Percentiles rank a stretch among this genome's conserved stretches.
These are phyloP conservation scores for Puccinellia tenuiflora DNA, from an alignment of 176 grass and related monocot genomes.

Conservation along the genomic window DNA sequence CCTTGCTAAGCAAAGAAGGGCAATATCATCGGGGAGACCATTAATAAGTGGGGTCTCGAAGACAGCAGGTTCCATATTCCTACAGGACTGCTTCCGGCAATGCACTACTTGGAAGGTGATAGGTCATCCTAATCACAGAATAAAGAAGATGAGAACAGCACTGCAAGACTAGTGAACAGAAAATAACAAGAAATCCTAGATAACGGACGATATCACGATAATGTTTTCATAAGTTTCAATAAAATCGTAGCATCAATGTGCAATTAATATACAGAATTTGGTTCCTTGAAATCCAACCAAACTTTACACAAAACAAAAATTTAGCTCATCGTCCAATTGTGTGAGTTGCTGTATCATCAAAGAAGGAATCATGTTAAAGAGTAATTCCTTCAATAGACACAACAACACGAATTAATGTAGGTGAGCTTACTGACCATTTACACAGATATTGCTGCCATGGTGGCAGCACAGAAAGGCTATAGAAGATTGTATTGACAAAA, in stretches of 20 bases:
- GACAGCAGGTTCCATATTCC: constrained; percentile 27
- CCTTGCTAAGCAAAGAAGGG: constrained; percentile 74
- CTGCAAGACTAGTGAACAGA: too few species aligned
- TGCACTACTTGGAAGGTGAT: constrained; percentile 4
- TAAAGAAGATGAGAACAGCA: not conserved
- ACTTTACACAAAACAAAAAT: not conserved
- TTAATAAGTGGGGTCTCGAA: constrained; percentile 40
- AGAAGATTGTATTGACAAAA: not conserved
- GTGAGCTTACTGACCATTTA: constrained; percentile 60
- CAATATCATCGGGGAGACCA: constrained; percentile 82
- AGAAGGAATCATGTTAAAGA: not conserved
- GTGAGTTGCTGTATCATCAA: constrained; percentile 21
- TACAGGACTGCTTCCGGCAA: not conserved
- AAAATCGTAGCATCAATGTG: not conserved
- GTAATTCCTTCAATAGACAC: constrained; percentile 17
- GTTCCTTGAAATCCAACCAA: not conserved
- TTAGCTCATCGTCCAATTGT: not conserved
- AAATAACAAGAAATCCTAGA: too few species aligned
- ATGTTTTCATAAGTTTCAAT: too few species aligned
- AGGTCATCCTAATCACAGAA: constrained; percentile 23
- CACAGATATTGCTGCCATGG: constrained; percentile 35
- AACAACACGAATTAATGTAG: constrained; percentile 30
- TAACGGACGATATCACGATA: too few species aligned
- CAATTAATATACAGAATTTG: not conserved
- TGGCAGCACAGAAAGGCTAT: not conserved